Conservation (phyloP, 2,329 filamentous ascomycete genomes). For the Trichoderma semiorbis region DNA sequence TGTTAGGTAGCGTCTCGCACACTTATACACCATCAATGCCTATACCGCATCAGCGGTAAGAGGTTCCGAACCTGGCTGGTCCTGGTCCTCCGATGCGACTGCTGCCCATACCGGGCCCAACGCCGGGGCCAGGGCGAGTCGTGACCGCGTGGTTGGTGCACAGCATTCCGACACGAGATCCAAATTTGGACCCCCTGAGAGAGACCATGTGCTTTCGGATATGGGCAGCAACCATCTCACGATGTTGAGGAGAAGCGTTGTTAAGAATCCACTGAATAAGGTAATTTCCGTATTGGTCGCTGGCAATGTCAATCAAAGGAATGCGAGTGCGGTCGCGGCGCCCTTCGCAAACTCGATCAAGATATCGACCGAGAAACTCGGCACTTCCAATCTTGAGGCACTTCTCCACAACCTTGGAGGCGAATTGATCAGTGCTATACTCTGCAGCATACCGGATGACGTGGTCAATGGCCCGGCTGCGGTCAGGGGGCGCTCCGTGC, state of each 20-base stretch:
- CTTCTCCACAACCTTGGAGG: conserved; percentile 98
- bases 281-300: conserved; percentile 98
- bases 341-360: conserved; percentile 90
- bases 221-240: conserved; percentile 87
- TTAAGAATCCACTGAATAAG: conserved; percentile 96
- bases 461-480: conserved; percentile 90
- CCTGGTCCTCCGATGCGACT: conserved; percentile 56
- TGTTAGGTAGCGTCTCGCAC: conserved; percentile 19
- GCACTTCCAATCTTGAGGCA: conserved; percentile 92
- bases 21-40: conserved; percentile 16
- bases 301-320: conserved; percentile 95
- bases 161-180: conserved; percentile 96
- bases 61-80: conserved; percentile 51
- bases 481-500: conserved; percentile 86
- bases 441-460: conserved; percentile 90
- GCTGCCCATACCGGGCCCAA: conserved; percentile 60
- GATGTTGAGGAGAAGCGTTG: conserved; percentile 80
- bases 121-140: conserved; percentile 82
- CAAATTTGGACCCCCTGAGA: conserved; percentile 95
- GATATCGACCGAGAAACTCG: conserved; percentile 88
- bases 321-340: conserved; percentile 89
- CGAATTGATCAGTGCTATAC: conserved; percentile 99
- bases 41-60: conserved; percentile 49
- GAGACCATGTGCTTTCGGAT: conserved; percentile 99
- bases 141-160: conserved; percentile 91